Percentiles rank a stretch among this genome's conserved stretches.
Evolutionary conservation across 441 rosid genomes (phyloP).

Genomic region (Biscutella auriculata): DNA sequence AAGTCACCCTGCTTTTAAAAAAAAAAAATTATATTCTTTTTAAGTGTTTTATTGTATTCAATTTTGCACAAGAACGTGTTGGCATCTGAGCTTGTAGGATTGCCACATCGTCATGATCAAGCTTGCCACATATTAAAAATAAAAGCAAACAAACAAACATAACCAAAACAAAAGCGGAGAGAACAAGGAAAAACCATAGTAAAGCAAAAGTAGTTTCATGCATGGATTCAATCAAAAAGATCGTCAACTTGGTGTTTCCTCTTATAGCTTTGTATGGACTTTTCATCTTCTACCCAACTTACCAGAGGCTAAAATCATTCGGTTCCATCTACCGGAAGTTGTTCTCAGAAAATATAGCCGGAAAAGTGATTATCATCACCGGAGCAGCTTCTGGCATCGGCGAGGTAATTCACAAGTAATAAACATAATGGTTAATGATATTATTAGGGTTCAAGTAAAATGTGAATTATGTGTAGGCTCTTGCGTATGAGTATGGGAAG

Average conservation of each 20-base stretch:
- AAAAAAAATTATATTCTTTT: too few species aligned
- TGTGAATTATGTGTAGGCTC: background rate
- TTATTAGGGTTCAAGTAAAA: background rate
- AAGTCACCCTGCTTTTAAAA: too few species aligned
- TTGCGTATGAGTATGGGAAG: constrained; percentile 27
- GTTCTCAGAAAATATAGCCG: constrained; percentile 18
- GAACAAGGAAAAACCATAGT: background rate
- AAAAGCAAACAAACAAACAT: background rate
- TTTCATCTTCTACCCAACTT: constrained; percentile 18
- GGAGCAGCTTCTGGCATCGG: constrained; percentile 40
- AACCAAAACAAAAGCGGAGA: background rate
- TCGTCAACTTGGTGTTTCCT: constrained; percentile 23
- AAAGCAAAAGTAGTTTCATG: background rate
- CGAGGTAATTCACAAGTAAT: constrained; percentile 13
- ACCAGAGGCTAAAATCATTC: constrained; percentile 9
- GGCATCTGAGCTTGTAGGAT: background rate
- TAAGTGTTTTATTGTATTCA: too few species aligned
- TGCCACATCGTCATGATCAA: constrained; percentile 11
- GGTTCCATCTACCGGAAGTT: constrained; percentile 4
- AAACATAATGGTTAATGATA: background rate
- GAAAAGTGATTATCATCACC: constrained; percentile 34
- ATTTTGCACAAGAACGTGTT: constrained; percentile 2
- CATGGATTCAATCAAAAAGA: constrained; percentile 20
- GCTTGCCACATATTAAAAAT: background rate
- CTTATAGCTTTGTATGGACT: constrained; percentile 13